Conservation (phyloP, 768 basidiomycete genomes). For the Trametes maxima region DNA sequence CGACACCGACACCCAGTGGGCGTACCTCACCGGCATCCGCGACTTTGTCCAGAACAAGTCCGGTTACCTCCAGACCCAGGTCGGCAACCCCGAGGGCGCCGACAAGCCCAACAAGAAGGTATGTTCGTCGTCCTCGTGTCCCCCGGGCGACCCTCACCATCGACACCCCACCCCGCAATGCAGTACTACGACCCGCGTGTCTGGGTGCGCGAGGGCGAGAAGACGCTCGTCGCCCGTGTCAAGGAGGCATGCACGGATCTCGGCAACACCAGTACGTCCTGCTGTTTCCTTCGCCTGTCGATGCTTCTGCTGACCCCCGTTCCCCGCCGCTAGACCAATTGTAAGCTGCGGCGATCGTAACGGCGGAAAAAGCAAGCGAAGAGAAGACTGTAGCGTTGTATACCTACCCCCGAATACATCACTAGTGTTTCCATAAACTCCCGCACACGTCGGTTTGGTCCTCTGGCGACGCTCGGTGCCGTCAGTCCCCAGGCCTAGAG, state of each 20-base stretch:
- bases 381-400: slow-evolving; percentile 12
- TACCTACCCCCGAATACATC: slow-evolving; percentile 11
- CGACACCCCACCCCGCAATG: background rate
- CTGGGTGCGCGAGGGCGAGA: slow-evolving; percentile 99
- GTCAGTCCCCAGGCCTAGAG: background rate
- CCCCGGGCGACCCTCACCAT: background rate
- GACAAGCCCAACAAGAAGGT: slow-evolving; percentile 99
- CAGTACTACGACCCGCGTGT: slow-evolving; percentile 94
- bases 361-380: background rate
- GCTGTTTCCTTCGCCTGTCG: background rate
- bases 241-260: slow-evolving; percentile 94
- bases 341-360: slow-evolving; percentile 1
- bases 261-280: slow-evolving; percentile 59
- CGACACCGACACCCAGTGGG: slow-evolving; percentile 76
- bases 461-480: background rate
- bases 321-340: slow-evolving; percentile 12
- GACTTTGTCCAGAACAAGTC: slow-evolving; percentile 87
- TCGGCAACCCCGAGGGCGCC: slow-evolving; percentile 94
- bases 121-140: background rate
- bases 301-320: background rate
- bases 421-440: slow-evolving; percentile 6
- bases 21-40: slow-evolving; percentile 85
- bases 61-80: slow-evolving; percentile 86
- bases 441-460: background rate
- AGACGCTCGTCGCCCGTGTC: slow-evolving; percentile 85